phyloP scores from a whole-genome alignment of 371 early-diverging fungal genomes.

The Conidiobolus incongruus region DNA sequence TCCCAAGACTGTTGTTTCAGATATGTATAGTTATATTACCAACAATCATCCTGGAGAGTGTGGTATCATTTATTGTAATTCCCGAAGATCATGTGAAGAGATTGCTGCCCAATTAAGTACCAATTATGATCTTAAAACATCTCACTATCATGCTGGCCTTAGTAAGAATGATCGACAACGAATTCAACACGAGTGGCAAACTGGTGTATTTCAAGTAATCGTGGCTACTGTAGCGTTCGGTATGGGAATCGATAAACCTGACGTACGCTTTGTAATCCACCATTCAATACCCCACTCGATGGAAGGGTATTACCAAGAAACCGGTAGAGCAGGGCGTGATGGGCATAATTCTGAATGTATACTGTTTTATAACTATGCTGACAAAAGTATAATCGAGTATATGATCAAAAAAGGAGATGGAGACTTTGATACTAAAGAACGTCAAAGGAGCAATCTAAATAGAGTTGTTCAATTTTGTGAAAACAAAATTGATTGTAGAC shows the following conservation, averaged over 20 bases:
- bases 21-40: constrained; percentile 60
- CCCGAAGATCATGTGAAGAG: constrained; percentile 73
- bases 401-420: constrained; percentile 83
- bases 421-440: constrained; percentile 56
- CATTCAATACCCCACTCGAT: constrained; percentile 84
- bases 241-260: constrained; percentile 97
- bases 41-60: constrained; percentile 37
- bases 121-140: constrained; percentile 20
- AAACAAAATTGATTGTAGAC: constrained; percentile 81
- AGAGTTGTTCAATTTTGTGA: constrained; percentile 88
- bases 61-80: constrained; percentile 97
- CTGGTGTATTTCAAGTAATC: constrained; percentile 59
- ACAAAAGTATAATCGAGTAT: constrained; percentile 35
- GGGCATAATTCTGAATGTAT: constrained; percentile 71
- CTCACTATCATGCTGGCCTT: constrained; percentile 91
- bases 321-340: constrained; percentile 98
- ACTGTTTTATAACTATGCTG: constrained; percentile 67
- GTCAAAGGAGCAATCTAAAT: constrained; percentile 66
- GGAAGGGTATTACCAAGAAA: constrained; percentile 99
- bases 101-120: constrained; percentile 42
- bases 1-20: constrained; percentile 23
- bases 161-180: constrained; percentile 45
- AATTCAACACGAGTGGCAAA: constrained; percentile 79
- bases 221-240: constrained; percentile 99
- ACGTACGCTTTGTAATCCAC: constrained; percentile 98